These are phyloP conservation scores for Pholiota conissans DNA, from an alignment of 768 basidiomycete genomes.

Conservation along the genomic window DNA sequence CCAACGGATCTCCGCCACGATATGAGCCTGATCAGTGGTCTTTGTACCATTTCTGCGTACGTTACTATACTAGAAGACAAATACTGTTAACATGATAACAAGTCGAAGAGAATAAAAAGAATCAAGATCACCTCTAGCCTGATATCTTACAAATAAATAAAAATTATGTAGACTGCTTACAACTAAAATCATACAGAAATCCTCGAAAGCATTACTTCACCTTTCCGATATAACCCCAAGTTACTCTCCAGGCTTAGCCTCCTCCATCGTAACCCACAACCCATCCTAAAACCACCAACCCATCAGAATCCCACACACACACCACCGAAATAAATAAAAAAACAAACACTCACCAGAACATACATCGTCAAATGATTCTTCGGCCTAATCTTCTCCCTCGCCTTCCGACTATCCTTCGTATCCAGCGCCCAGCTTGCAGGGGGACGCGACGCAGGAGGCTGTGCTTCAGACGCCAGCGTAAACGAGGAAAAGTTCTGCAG, in stretches of 20 bases:
- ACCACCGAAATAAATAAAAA: background rate
- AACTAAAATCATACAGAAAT: no score
- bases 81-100: no score
- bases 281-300: slow-evolving; percentile 31
- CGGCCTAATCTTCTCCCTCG: slow-evolving; percentile 43
- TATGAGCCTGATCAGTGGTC: no score
- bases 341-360: background rate
- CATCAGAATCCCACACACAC: background rate
- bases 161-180: no score
- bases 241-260: slow-evolving; percentile 10
- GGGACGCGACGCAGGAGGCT: slow-evolving; percentile 40
- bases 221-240: background rate
- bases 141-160: no score
- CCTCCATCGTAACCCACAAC: slow-evolving; percentile 28
- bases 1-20: no score
- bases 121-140: no score
- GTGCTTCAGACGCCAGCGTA: slow-evolving; percentile 43
- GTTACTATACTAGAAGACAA: no score
- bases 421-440: slow-evolving; percentile 43
- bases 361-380: slow-evolving; percentile 52
- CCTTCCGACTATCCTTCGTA: slow-evolving; percentile 36
- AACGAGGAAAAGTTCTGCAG: slow-evolving; percentile 55
- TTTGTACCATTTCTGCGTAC: no score
- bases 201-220: background rate
- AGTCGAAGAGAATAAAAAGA: no score